Percentiles rank a stretch among this genome's conserved stretches.
phyloP scores from a whole-genome alignment of 805 yeast genomes.

The Myxozyma neglecta region DNA sequence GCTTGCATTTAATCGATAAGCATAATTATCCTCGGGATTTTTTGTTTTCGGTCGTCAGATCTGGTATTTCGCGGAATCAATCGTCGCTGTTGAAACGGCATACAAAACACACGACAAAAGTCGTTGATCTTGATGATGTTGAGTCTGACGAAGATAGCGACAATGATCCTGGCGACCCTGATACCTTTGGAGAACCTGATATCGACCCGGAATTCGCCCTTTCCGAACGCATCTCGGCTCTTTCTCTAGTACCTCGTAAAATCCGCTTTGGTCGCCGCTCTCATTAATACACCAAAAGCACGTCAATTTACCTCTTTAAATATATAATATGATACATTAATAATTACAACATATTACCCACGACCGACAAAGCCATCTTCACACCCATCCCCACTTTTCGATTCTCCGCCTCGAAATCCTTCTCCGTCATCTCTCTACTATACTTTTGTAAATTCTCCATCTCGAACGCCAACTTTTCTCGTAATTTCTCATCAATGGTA shows the following conservation, averaged over 20 bases:
- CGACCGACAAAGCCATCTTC: constrained; percentile 48
- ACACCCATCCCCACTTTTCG: constrained; percentile 65
- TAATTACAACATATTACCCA: background rate
- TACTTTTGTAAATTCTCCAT: constrained; percentile 59
- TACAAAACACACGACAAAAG: background rate
- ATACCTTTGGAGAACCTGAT: constrained; percentile 10
- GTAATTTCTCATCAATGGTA: constrained; percentile 64
- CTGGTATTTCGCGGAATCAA: constrained; percentile 26
- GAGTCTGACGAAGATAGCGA: background rate
- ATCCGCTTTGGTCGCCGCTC: constrained; percentile 20
- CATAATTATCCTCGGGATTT: constrained; percentile 50
- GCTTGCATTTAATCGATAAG: constrained; percentile 51
- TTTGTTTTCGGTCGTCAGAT: constrained; percentile 25
- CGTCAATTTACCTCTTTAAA: too few relatives aligned
- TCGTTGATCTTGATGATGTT: background rate
- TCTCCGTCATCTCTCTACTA: constrained; percentile 54
- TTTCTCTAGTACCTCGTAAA: constrained; percentile 16
- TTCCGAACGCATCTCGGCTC: background rate
- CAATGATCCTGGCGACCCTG: background rate
- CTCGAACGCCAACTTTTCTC: constrained; percentile 59
- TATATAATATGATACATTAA: background rate
- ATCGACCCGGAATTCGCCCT: constrained; percentile 12
- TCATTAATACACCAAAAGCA: background rate
- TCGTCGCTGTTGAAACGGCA: constrained; percentile 12
- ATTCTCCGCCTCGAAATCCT: constrained; percentile 64